phyloP scores from a whole-genome alignment of 169 alveolate genomes.

The Plasmodium fragile region DNA sequence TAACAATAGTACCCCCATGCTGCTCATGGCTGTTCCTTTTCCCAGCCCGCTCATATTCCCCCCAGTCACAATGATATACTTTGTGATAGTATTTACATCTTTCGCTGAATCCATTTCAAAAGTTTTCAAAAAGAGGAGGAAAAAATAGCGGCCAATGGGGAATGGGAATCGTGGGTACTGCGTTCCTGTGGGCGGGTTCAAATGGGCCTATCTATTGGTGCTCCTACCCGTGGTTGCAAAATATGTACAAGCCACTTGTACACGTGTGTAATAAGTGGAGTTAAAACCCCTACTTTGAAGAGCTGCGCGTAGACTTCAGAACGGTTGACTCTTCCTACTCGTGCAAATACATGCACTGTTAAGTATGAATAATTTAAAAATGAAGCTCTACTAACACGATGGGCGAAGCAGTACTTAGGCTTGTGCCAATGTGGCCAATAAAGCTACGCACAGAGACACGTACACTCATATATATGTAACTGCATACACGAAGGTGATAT shows the following conservation, averaged over 20 bases:
- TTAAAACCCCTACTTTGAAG: not conserved
- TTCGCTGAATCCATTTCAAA: slow-evolving; percentile 22
- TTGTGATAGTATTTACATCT: slow-evolving; percentile 73
- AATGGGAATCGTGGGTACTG: not conserved
- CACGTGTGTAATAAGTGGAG: not conserved
- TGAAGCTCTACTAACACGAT: not conserved
- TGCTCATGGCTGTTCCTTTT: slow-evolving; percentile 95
- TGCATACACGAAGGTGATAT: not conserved
- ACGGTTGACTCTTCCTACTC: not conserved
- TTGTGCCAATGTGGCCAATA: not conserved
- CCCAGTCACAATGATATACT: slow-evolving; percentile 94
- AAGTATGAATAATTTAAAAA: not conserved
- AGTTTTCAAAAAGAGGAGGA: not conserved
- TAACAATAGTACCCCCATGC: slow-evolving; percentile 93
- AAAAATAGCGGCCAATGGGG: not conserved
- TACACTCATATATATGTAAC: not conserved
- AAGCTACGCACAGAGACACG: not conserved
- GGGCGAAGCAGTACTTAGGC: not conserved
- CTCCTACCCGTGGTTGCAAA: not conserved
- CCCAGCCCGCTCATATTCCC: slow-evolving; percentile 97
- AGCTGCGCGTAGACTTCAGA: not conserved
- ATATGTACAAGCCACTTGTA: not conserved
- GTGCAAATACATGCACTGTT: not conserved
- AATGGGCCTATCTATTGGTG: not conserved
- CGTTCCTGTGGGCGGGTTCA: not conserved